Conservation (phyloP, 306 rosid genomes). For the Neltuma alba region DNA sequence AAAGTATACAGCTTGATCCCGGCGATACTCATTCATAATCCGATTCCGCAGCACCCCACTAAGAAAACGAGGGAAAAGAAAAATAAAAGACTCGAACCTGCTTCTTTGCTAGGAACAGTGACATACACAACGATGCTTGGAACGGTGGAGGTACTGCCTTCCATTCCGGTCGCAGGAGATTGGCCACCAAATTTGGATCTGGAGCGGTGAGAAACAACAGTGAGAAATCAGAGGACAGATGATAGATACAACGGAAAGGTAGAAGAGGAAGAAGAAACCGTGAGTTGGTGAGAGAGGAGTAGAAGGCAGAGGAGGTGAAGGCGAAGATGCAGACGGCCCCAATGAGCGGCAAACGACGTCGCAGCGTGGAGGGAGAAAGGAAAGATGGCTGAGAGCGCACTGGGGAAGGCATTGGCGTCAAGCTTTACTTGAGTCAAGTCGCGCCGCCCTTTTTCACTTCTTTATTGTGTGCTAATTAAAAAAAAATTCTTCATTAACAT, state of each 20-base stretch:
- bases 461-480: too few species aligned
- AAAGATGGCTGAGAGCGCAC: slow-evolving; percentile 34
- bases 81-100: slow-evolving; percentile 46
- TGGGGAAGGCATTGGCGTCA: background rate
- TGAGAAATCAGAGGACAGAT: background rate
- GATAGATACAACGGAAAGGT: slow-evolving; percentile 31
- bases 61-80: background rate
- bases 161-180: slow-evolving; percentile 58
- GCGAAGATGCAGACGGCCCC: slow-evolving; percentile 80
- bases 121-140: slow-evolving; percentile 93
- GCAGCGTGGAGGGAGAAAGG: slow-evolving; percentile 43
- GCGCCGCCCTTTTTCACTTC: background rate
- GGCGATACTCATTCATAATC: background rate
- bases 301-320: slow-evolving; percentile 50
- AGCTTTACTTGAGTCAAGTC: background rate
- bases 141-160: slow-evolving; percentile 60
- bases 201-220: slow-evolving; percentile 10
- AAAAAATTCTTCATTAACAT: too few species aligned
- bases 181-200: slow-evolving; percentile 61
- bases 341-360: slow-evolving; percentile 79
- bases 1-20: background rate
- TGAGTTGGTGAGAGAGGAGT: slow-evolving; percentile 50
- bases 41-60: background rate
- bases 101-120: slow-evolving; percentile 88
- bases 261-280: slow-evolving; percentile 45